Conservation (phyloP, 2,329 filamentous ascomycete species). For the Diplodia mutila region DNA sequence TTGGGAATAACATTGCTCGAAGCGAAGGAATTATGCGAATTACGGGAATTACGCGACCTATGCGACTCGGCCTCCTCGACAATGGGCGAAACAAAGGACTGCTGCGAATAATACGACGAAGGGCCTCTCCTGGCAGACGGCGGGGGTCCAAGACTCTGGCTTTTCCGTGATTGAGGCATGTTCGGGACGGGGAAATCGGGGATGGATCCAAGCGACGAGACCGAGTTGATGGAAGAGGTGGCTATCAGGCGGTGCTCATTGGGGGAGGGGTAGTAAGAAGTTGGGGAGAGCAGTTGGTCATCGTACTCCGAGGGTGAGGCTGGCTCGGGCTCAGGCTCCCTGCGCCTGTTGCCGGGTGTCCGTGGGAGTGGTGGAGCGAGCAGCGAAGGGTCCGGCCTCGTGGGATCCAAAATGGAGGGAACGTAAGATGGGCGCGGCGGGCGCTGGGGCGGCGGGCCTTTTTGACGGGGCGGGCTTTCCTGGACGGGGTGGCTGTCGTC, state of each 20-base stretch:
- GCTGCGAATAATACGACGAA: constrained; percentile 53
- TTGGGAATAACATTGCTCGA: constrained; percentile 55
- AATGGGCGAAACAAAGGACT: constrained; percentile 54
- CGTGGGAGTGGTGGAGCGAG: constrained; percentile 31
- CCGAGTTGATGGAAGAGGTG: constrained; percentile 43
- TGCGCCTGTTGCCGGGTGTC: constrained; percentile 9
- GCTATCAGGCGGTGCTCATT: constrained; percentile 38
- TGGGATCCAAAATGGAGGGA: constrained; percentile 44
- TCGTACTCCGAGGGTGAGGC: constrained; percentile 34
- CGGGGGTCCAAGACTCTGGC: constrained; percentile 52
- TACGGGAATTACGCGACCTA: constrained; percentile 43
- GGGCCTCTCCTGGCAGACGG: constrained; percentile 53
- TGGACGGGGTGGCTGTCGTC: constrained; percentile 37
- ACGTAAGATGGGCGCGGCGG: constrained; percentile 46
- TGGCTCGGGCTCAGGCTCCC: constrained; percentile 29
- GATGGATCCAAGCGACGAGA: constrained; percentile 47
- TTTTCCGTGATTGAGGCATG: constrained; percentile 41
- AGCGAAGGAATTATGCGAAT: constrained; percentile 46
- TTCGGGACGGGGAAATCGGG: constrained; percentile 48
- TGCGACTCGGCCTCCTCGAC: constrained; percentile 53
- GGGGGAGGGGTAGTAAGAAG: constrained; percentile 34
- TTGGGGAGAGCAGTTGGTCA: constrained; percentile 41
- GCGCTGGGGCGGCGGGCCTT: constrained; percentile 47
- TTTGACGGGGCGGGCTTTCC: constrained; percentile 38
- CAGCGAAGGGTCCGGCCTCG: constrained; percentile 36